Evolutionary conservation across 306 rosid genomes (phyloP), one percentile per base, ranked within the genome.

Genomic region (Lathyrus sativus): DNA sequence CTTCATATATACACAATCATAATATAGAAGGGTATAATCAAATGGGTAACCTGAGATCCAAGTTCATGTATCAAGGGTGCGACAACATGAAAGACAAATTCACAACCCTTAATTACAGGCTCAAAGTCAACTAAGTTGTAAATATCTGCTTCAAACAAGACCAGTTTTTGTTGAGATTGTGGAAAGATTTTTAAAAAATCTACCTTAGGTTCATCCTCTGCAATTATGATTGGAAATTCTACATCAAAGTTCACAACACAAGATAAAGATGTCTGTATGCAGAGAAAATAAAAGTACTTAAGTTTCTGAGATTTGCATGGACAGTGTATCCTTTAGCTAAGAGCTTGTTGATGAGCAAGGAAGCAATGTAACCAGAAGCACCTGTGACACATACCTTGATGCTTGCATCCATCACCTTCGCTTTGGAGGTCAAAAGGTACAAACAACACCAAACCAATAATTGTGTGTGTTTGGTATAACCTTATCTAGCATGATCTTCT

Each of bases 371-470:
- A 14, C 95, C 80, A 18, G 82, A 19, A 35, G 70, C 85, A 0
- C 95, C 87, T 0, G 88, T 85, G 5, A 88, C 87, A 44, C 95
- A 79, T 5, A 85, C 95, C 69, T 69, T 60, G 14, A 50, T 0
- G 13, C 5, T 11, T 10, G n/a, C 13, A 4, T 51, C 31, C 58
- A 51, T 50, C n/a, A 18, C 57, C 53, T 46, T 14, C 17, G 9
- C 11, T 46, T 46, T 15, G 6, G 18, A 1, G 9, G 19, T 46
- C 53, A 46, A 46, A 46, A 11, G 12, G n/a, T 42, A 42, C 14
- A 42, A 9, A 8, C 3, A 46, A 0, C 51, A 46, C 2, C 22
- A 9, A 0, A 15, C 17, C 17, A 44, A 44, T 7, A 48, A 8
- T 48, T 4, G 24, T 17, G 55, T 17, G 55, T 9, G 55, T 49